Evolutionary conservation across 2,329 filamentous ascomycete species (phyloP), one percentile per base, ranked within the genome.

Genomic region (Colletotrichum sp.): DNA sequence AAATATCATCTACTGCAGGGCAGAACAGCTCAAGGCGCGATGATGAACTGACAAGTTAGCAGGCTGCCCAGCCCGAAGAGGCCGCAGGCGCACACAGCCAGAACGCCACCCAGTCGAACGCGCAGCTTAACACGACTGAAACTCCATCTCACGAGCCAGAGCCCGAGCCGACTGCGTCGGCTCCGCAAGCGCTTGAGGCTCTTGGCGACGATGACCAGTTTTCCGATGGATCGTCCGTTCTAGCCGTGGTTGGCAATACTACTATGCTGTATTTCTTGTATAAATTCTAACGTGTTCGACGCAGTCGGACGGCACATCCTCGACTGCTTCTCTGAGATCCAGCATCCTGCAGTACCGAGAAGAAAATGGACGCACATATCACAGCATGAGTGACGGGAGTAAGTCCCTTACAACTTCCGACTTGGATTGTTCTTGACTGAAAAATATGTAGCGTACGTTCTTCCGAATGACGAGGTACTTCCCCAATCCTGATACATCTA

Each of bases 341-440:
- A 62, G 59, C 59, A 62, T 62, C 5, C 19, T 62, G 3, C 29
- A 22, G n/a, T 62, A 62, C 19, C 30, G 59, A 32, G 32, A 32
- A 8, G 30, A 62, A n/a, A 62, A 62, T n/a, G 59, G 59, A n/a
- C 59, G 59, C 30, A 62, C 59, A 8, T 62, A 62, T n/a, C 59
- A 62, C 19, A 62, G 59, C 59, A 34, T 62, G 59, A 62, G 59
- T 12, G 71, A 73, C 29, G 71, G 71, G 19, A 91, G 70, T 49
- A 13, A 52, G 63, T 63, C 30, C 11, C 8, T 5, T 15, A 9
- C 29, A 13, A 5, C 30, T 2, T 83, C 0, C 79, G 84, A 16
- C 8, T n/a, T 12, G 32, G 19, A n/a, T n/a, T 49, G 11, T 49
- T 49, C 39, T 49, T 11, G n/a, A n/a, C 39, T n/a, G 39, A 49